Base-by-base conservation (phyloP, 2,329 filamentous ascomycete species). In the Aspergillus hortae region DNA sequence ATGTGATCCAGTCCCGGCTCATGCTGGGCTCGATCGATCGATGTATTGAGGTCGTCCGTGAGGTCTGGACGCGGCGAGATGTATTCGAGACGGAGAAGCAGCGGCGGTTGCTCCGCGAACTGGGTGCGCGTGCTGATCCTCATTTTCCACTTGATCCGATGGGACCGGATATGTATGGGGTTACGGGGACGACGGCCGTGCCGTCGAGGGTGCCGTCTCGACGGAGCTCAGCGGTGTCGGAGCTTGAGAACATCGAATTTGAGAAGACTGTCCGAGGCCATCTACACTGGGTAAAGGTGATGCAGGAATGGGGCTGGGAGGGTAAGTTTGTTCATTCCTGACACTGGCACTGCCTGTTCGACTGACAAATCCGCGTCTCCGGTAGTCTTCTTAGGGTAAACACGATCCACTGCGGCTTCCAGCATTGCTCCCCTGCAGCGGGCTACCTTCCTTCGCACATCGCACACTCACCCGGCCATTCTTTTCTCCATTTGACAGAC, bases 301-400 rank as follows among this genome's bases (percentile, higher is more conserved):
- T 88, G 86, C 80, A 80, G 56, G 85, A 88, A 59, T 87, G 83
- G 83, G 74, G 77, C n/a, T 89, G 86, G 85, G 85, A 88, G 77
- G 80, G 85, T 87, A 73, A 72, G 79, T 73, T 60, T 43, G 46
- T 44, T 44, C 25, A 15, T 23, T 42, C 46, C 38, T 50, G 27
- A 10, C 27, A 30, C 27, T 9, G 27, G 4, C 25, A 42, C 42
- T 15, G 41, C 25, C n/a, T 49, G 43, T 38, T 23, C 17, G n/a
- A 12, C 33, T 38, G n/a, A 43, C 36, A 17, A 32, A 45, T 25
- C 33, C 44, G 51, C 35, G 14, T 23, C 19, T 17, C 11, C 17
- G 15, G 48, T 42, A 68, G 73, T 76, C 49, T 69, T 76, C 59
- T 65, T 77, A 55, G 73, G 72, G 40, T 75, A 58, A 30, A 30